Percentiles rank a stretch among this genome's conserved stretches.
These are phyloP conservation scores for Neurospora sp. DNA, from an alignment of 495 filamentous ascomycete species.

Conservation along the genomic window DNA sequence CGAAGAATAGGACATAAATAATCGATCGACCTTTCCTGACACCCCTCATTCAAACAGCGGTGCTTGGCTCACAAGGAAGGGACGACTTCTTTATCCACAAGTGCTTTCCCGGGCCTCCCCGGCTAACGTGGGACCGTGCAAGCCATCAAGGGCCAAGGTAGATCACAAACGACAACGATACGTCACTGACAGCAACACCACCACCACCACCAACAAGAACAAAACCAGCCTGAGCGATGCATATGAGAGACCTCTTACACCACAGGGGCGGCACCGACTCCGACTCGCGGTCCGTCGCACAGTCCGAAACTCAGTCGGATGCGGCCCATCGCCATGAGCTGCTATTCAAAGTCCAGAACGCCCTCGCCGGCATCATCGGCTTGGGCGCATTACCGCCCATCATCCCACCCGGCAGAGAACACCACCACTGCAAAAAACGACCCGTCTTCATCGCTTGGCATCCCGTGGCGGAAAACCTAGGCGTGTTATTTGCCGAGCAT, in stretches of 20 bases:
- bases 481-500: constrained; percentile 36
- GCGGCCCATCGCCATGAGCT: neutral
- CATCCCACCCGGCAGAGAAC: neutral
- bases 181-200: neutral
- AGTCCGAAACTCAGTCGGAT: neutral
- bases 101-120: no score
- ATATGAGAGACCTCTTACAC: neutral
- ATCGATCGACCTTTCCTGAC: neutral
- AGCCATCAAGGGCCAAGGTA: neutral
- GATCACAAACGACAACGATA: neutral
- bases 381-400: neutral
- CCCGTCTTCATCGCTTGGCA: constrained; percentile 37
- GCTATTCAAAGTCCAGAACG: neutral
- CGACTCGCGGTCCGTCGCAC: neutral
- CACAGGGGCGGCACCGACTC: neutral
- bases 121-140: no score
- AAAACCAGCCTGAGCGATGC: neutral
- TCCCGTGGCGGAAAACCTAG: constrained; percentile 31
- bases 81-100: no score
- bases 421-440: neutral
- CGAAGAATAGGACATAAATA: neutral
- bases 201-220: neutral
- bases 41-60: neutral
- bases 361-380: neutral
- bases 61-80: neutral